Conservation (phyloP, 805 yeast species). For the Candida schatavii region DNA sequence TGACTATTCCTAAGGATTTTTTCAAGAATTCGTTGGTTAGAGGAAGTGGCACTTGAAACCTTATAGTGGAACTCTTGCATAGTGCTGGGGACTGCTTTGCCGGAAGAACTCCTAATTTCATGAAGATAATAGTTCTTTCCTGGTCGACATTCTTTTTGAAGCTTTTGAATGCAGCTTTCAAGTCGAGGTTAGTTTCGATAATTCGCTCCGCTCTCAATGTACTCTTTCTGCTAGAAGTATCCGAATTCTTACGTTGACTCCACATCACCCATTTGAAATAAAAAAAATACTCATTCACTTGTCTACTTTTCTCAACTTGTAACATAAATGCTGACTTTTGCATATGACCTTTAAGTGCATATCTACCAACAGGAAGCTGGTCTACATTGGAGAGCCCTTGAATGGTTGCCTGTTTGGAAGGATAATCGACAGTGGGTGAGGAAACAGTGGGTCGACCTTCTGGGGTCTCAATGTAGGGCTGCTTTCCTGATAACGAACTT, state of each 20-base stretch:
- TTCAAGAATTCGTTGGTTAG: constrained; percentile 11
- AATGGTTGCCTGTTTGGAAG: not conserved
- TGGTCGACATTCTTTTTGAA: constrained; percentile 4
- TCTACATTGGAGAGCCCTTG: constrained; percentile 4
- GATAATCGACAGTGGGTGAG: not conserved
- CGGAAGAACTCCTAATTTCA: constrained; percentile 14
- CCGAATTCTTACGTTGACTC: constrained; percentile 5
- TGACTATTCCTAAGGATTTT: constrained; percentile 8
- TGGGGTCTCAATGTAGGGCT: too few species aligned
- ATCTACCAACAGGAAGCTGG: constrained; percentile 17
- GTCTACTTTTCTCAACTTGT: constrained; percentile 12
- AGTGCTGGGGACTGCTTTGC: constrained; percentile 12
- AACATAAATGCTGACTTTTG: constrained; percentile 12
- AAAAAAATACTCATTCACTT: constrained; percentile 11
- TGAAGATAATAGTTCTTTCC: constrained; percentile 9
- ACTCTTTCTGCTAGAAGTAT: not conserved
- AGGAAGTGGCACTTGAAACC: constrained; percentile 13
- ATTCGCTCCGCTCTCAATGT: constrained; percentile 7
- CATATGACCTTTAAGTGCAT: constrained; percentile 12
- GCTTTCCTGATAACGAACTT: too few species aligned
- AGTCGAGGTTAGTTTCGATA: constrained; percentile 13
- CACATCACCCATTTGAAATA: constrained; percentile 19
- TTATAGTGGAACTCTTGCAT: constrained; percentile 15
- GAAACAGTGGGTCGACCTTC: not conserved
- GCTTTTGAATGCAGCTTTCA: constrained; percentile 5